These are phyloP conservation scores for Fusarium heterosporum DNA, from an alignment of 2,329 filamentous ascomycete genomes.

Conservation along the genomic window DNA sequence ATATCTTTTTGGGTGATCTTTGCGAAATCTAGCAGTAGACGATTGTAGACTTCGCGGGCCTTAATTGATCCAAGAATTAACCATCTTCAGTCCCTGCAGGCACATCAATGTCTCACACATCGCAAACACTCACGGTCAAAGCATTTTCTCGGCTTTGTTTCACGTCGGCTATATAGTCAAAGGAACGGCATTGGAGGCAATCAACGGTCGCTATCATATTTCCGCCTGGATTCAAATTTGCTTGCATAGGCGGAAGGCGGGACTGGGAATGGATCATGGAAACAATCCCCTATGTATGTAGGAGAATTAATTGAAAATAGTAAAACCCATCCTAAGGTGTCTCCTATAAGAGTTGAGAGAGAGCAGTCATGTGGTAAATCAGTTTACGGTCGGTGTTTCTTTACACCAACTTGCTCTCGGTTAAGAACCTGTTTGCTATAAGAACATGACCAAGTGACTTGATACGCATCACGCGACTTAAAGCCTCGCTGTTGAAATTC, in stretches of 20 bases:
- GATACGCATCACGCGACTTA: no score
- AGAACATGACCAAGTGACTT: not conserved
- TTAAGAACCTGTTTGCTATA: not conserved
- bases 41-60: constrained; percentile 1
- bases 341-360: not conserved
- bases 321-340: not conserved
- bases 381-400: no score
- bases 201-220: not conserved
- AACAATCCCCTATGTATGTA: constrained; percentile 9
- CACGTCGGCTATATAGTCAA: not conserved
- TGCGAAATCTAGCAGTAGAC: not conserved
- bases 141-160: not conserved
- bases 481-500: not conserved
- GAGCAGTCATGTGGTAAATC: no score
- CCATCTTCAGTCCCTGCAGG: not conserved
- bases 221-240: constrained; percentile 1
- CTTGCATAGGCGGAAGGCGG: constrained; percentile 13
- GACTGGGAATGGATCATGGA: not conserved
- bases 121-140: not conserved
- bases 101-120: not conserved
- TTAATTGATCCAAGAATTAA: constrained; percentile 5
- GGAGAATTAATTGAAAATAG: not conserved
- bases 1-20: not conserved
- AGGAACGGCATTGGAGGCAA: not conserved
- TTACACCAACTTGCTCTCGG: not conserved